These are phyloP conservation scores for Macrolepiota dolichaula DNA, from an alignment of 768 basidiomycete genomes.

Conservation along the genomic window DNA sequence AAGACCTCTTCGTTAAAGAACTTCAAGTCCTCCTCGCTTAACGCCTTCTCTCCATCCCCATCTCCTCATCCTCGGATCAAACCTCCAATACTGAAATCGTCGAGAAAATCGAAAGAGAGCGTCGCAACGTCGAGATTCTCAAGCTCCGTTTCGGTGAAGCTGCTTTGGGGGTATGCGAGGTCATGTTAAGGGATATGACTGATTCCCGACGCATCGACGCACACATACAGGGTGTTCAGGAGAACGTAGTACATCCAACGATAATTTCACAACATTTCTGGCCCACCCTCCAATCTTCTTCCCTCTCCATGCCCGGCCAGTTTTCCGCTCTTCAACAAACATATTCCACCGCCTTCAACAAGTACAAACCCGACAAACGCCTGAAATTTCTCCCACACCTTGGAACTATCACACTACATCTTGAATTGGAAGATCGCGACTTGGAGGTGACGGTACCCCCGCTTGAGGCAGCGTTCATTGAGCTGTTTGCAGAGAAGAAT, in stretches of 20 bases:
- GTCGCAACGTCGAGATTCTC: conserved; percentile 88
- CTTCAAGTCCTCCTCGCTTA: conserved; percentile 90
- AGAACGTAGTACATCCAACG: conserved; percentile 81
- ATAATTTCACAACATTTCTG: conserved; percentile 95
- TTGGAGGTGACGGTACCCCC: conserved; percentile 77
- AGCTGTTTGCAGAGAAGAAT: conserved; percentile 57
- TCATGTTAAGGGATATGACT: conserved; percentile 97
- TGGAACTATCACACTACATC: conserved; percentile 76
- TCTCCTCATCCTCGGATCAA: not conserved
- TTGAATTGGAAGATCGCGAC: conserved; percentile 80
- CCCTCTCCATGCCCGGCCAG: not conserved
- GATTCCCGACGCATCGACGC: conserved; percentile 89
- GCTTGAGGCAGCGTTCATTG: conserved; percentile 87
- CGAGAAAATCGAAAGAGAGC: conserved; percentile 40
- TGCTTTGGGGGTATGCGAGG: conserved; percentile 92
- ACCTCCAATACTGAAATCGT: not conserved
- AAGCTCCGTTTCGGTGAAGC: conserved; percentile 96
- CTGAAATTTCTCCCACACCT: conserved; percentile 88
- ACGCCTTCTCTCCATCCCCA: conserved; percentile 68
- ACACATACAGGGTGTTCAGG: conserved; percentile 43
- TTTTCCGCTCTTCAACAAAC: conserved; percentile 60
- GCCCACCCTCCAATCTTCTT: conserved; percentile 70
- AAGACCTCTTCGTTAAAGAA: conserved; percentile 95
- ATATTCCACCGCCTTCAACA: conserved; percentile 75
- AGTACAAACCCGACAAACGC: conserved; percentile 90